These are phyloP conservation scores for Trichomonascaceae sp. DNA, from an alignment of 1,139 yeast genomes.

Conservation along the genomic window DNA sequence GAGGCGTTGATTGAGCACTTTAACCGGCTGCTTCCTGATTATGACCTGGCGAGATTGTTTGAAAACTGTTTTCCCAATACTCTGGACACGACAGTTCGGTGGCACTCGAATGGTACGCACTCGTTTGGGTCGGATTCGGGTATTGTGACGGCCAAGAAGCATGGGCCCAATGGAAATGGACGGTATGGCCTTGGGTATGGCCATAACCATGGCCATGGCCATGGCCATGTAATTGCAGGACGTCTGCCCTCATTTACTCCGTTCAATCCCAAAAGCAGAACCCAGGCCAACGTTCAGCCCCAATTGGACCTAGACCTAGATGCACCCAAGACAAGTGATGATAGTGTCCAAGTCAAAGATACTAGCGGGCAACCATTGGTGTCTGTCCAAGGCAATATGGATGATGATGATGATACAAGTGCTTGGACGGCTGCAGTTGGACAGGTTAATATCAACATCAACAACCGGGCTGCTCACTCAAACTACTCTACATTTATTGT, in stretches of 20 bases:
- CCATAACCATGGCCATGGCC: too few species aligned
- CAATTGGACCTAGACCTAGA: neutral
- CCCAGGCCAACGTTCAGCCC: neutral
- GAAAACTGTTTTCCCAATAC: conserved; percentile 85
- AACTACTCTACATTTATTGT: conserved; percentile 52
- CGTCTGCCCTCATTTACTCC: neutral
- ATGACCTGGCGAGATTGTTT: conserved; percentile 59
- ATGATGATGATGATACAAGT: neutral
- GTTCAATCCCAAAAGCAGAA: neutral
- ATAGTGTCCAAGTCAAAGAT: too few species aligned
- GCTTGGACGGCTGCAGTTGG: neutral
- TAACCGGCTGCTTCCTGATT: conserved; percentile 36
- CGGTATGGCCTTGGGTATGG: too few species aligned
- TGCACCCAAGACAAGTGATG: too few species aligned
- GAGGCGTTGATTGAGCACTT: conserved; percentile 50
- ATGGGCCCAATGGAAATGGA: neutral
- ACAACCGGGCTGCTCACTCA: conserved; percentile 10
- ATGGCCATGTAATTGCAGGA: too few species aligned
- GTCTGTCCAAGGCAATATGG: too few species aligned
- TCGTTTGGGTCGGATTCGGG: too few species aligned
- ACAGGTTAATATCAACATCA: neutral
- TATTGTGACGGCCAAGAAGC: conserved; percentile 1
- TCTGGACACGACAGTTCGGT: conserved; percentile 71
- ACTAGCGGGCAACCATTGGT: too few species aligned
- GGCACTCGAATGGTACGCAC: conserved; percentile 35